phyloP scores from a whole-genome alignment of 192 early-diverging fungal genomes.

The Rhizophlyctis rosea region DNA sequence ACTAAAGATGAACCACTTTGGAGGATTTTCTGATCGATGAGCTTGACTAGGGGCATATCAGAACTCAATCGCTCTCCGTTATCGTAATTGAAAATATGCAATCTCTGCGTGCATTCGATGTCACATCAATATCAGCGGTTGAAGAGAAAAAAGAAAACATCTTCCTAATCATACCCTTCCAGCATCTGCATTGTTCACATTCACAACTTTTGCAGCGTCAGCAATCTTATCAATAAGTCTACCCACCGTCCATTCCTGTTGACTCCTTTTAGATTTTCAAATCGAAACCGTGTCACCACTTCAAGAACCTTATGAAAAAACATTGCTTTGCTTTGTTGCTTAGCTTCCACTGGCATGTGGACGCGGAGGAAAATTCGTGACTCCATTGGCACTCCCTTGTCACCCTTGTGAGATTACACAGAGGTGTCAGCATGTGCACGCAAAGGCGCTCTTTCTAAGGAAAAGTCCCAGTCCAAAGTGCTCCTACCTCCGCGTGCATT shows the following conservation, averaged over 20 bases:
- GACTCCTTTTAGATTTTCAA: neutral
- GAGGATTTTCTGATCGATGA: neutral
- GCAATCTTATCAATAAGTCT: slow-evolving; percentile 4
- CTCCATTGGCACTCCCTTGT: neutral
- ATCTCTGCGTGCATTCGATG: neutral
- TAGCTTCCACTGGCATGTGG: neutral
- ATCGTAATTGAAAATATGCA: neutral
- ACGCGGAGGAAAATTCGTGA: slow-evolving; percentile 9
- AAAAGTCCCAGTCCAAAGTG: too few species aligned
- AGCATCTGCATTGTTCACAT: slow-evolving; percentile 2
- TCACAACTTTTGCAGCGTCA: neutral
- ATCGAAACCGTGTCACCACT: neutral
- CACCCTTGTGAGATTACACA: slow-evolving; percentile 5
- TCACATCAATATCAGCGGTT: neutral
- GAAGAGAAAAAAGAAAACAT: neutral
- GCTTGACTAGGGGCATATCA: neutral
- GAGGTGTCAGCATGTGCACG: neutral
- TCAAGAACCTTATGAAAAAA: slow-evolving; percentile 4
- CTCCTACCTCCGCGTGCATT: slow-evolving; percentile 15
- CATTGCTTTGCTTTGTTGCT: neutral
- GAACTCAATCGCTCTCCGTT: neutral
- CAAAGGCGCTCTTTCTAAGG: neutral
- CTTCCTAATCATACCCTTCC: neutral
- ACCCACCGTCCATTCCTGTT: slow-evolving; percentile 11
- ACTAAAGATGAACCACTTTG: slow-evolving; percentile 1